Base-by-base conservation (phyloP, 768 basidiomycete genomes). In the Postia placenta region DNA sequence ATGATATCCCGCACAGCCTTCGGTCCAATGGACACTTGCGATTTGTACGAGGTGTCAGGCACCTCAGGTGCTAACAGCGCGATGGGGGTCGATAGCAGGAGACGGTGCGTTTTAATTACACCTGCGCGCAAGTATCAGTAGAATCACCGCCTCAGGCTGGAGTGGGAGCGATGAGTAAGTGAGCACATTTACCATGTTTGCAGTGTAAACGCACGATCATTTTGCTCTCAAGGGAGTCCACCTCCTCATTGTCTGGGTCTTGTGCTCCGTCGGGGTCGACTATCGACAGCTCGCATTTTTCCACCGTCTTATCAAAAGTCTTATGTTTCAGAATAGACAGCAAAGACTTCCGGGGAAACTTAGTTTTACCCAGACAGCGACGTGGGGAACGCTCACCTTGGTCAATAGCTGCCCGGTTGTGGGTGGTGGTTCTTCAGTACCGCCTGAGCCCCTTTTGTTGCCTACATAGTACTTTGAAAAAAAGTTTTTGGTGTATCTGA, bases 71-170 rank as follows among this genome's bases (percentile, higher is more conserved):
- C 76, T 61, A 85, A 69, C 33, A 85, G 72, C 17, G 79, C 72
- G 2, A 73, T 74, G 28, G 80, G 76, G 2, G 76, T 71, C 41
- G 79, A 70, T 15, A 92, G 67, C 15, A 81, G 70, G 9, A 92
- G 67, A 15, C 82, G 77, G 66, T 92, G 90, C 0, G 90, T 92
- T 67, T 91, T 92, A 11, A 86, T 67, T 47, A 92, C 81, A 37
- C 87, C 89, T 92, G 45, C 6, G 28, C 39, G 26, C 22, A 25
- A 20, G 24, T 17, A 14, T 24, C 24, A 38, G 15, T 17, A 19
- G 11, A 45, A 44, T 58, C 54, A 53, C 46, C 38, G 47, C 49
- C 19, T 45, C 22, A 38, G 51, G 11, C 23, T 15, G 14, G 25
- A 27, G n/a, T 20, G 17, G 33, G 25, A 35, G 9, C n/a, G 14